Percentiles rank a stretch among this genome's conserved stretches.
These are phyloP conservation scores for Inga laurina DNA, from an alignment of 306 rosid genomes.

Conservation along the genomic window DNA sequence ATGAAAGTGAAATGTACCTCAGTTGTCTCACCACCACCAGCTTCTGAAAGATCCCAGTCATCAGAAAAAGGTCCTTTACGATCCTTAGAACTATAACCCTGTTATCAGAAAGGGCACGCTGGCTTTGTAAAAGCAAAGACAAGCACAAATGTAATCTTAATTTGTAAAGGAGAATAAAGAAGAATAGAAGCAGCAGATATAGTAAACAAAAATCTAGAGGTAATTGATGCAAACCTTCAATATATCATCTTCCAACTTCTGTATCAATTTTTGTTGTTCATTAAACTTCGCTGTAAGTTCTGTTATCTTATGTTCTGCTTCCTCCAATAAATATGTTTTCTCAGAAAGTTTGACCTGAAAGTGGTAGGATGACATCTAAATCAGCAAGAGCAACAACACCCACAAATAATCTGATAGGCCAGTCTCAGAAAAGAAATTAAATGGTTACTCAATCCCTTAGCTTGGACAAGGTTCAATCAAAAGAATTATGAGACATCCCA, in stretches of 20 bases:
- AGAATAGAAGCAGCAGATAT: slow-evolving; percentile 21
- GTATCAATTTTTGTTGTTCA: slow-evolving; percentile 84
- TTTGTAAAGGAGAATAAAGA: background rate
- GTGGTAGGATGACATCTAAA: slow-evolving; percentile 29
- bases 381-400: slow-evolving; percentile 24
- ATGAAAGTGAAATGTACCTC: slow-evolving; percentile 59
- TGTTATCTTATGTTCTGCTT: slow-evolving; percentile 69
- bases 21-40: slow-evolving; percentile 67
- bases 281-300: slow-evolving; percentile 67
- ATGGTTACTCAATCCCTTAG: slow-evolving; percentile 9
- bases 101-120: slow-evolving; percentile 33
- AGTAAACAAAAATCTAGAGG: slow-evolving; percentile 14
- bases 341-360: slow-evolving; percentile 82
- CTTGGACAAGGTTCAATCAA: slow-evolving; percentile 23
- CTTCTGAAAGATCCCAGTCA: slow-evolving; percentile 97
- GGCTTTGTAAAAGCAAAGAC: slow-evolving; percentile 17
- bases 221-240: slow-evolving; percentile 61
- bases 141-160: slow-evolving; percentile 22
- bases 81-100: slow-evolving; percentile 94
- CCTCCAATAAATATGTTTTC: slow-evolving; percentile 68
- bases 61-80: slow-evolving; percentile 74
- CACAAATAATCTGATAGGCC: background rate
- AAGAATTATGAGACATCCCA: slow-evolving; percentile 1
- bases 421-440: slow-evolving; percentile 4
- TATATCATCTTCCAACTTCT: slow-evolving; percentile 97